Conservation (phyloP, 768 basidiomycete genomes). For the Boletus rubescentipes region DNA sequence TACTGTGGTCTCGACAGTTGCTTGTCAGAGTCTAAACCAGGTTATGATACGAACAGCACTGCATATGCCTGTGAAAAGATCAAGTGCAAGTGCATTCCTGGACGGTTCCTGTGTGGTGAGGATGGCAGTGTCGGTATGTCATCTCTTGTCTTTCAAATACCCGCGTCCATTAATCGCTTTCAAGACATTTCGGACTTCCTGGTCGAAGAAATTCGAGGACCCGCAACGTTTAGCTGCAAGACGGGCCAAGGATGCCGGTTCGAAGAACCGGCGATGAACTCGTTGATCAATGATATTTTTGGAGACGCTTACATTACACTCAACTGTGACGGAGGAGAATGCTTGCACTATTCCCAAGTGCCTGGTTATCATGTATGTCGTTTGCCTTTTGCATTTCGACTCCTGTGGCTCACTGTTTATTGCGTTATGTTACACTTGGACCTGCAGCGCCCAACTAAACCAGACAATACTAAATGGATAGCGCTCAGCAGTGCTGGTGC, state of each 20-base stretch:
- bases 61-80: slow-evolving; percentile 80
- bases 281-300: slow-evolving; percentile 90
- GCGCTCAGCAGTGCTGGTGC: slow-evolving; percentile 83
- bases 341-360: slow-evolving; percentile 89
- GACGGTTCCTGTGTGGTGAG: slow-evolving; percentile 92
- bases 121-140: slow-evolving; percentile 85
- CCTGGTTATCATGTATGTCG: slow-evolving; percentile 77
- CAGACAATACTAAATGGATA: slow-evolving; percentile 79
- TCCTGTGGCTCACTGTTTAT: not conserved
- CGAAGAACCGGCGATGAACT: slow-evolving; percentile 96
- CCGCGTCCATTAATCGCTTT: not conserved
- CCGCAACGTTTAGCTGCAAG: slow-evolving; percentile 81
- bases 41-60: slow-evolving; percentile 70
- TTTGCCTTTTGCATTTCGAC: not conserved
- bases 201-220: slow-evolving; percentile 85
- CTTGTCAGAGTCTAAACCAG: slow-evolving; percentile 42
- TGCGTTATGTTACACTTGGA: not conserved
- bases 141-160: not conserved
- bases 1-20: slow-evolving; percentile 87
- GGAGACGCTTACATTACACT: slow-evolving; percentile 90
- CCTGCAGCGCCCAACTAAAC: slow-evolving; percentile 68
- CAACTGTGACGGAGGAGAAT: slow-evolving; percentile 87
- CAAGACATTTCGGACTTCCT: slow-evolving; percentile 91
- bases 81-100: slow-evolving; percentile 91
- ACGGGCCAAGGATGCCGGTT: slow-evolving; percentile 78